A percentile compares a stretch with the other conserved stretches of the same genome.
Evolutionary conservation across 345 rosid genomes (phyloP).

Genomic region (Euclidium syriacum): DNA sequence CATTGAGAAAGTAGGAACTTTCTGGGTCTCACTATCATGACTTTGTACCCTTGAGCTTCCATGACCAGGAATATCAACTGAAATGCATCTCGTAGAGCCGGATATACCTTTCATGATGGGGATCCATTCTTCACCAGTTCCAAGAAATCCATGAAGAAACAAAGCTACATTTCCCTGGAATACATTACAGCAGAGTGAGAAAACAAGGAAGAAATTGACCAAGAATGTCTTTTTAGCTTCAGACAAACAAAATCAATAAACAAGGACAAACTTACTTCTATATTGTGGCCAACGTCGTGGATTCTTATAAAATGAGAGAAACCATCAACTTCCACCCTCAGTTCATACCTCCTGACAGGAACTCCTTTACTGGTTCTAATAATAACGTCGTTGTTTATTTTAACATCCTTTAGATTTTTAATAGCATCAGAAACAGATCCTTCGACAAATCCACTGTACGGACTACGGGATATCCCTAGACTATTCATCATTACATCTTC

Average conservation of each 20-base stretch:
- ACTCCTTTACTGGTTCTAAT: conserved; percentile 34
- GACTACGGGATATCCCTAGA: conserved; percentile 47
- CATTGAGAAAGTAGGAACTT: conserved; percentile 44
- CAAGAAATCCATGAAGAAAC: conserved; percentile 91
- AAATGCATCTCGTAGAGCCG: conserved; percentile 71
- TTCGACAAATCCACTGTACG: conserved; percentile 49
- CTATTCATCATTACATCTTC: conserved; percentile 60
- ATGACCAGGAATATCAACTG: conserved; percentile 89
- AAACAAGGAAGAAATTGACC: neutral
- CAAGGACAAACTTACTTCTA: conserved; percentile 39
- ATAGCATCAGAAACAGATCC: conserved; percentile 54
- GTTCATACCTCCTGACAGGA: conserved; percentile 42
- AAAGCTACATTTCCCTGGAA: conserved; percentile 53
- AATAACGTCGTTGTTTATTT: conserved; percentile 46
- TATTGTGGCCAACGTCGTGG: conserved; percentile 45
- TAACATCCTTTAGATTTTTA: conserved; percentile 47
- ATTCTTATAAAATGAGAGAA: conserved; percentile 46
- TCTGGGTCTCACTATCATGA: conserved; percentile 23
- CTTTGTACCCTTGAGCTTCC: conserved; percentile 54
- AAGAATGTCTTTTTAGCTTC: neutral
- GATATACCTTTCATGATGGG: conserved; percentile 75
- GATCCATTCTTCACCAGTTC: conserved; percentile 89
- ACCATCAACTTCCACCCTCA: conserved; percentile 44
- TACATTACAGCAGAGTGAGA: conserved; percentile 6
- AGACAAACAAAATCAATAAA: conserved; percentile 7